phyloP scores from a whole-genome alignment of 73 alveolate genomes.

The Paramecium caudatum region DNA sequence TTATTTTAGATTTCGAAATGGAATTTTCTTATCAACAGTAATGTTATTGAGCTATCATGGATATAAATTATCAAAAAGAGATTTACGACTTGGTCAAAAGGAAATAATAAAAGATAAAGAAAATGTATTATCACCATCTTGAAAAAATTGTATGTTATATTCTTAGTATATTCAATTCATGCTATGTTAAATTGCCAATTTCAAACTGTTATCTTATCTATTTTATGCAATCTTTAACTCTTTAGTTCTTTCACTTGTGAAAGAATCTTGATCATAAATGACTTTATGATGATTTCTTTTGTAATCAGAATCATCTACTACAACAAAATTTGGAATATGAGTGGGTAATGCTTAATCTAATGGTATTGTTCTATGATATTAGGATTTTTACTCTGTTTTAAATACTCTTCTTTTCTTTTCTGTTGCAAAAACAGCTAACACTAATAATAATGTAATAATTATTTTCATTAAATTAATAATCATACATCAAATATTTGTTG shows the following conservation, averaged over 20 bases:
- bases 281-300: neutral
- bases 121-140: slow-evolving; percentile 28
- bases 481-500: neutral
- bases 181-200: neutral
- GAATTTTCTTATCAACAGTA: neutral
- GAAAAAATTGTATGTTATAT: neutral
- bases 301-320: neutral
- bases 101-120: slow-evolving; percentile 29
- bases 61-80: slow-evolving; percentile 62
- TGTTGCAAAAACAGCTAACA: too few species aligned
- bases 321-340: neutral
- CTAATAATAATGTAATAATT: too few species aligned
- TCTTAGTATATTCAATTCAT: neutral
- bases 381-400: too few species aligned
- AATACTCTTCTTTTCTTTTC: too few species aligned
- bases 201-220: neutral
- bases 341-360: neutral
- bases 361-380: neutral
- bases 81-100: slow-evolving; percentile 39
- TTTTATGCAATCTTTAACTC: neutral
- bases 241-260: neutral
- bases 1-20: slow-evolving; percentile 16
- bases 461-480: too few species aligned
- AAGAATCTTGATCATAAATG: neutral
- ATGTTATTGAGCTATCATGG: slow-evolving; percentile 44